Percentiles rank a stretch among this genome's conserved stretches.
These are phyloP conservation scores for Pinus tabuliformis DNA, from an alignment of 75 land plant species.

Conservation along the genomic window DNA sequence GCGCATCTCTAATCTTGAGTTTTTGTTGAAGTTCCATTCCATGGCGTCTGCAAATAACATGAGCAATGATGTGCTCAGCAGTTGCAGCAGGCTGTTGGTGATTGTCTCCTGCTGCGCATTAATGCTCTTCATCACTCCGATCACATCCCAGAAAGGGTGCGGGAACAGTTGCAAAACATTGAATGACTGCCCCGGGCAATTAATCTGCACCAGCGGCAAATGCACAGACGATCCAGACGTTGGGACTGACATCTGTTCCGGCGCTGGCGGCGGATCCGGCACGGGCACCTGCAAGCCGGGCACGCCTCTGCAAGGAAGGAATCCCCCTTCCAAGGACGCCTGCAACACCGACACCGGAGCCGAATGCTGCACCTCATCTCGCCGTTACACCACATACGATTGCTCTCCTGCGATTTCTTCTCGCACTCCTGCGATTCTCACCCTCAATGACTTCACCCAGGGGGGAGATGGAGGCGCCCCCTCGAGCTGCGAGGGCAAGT, in stretches of 20 bases:
- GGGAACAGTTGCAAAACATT: conserved; percentile 9
- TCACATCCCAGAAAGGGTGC: no score
- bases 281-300: neutral
- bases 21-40: no score
- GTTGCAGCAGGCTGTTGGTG: no score
- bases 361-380: neutral
- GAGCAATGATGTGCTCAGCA: no score
- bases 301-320: neutral
- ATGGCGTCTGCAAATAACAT: no score
- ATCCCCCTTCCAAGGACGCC: neutral
- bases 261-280: neutral
- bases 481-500: conserved; percentile 34
- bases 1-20: conserved; percentile 4
- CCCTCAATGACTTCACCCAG: conserved; percentile 29
- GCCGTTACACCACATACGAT: conserved; percentile 2
- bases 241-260: conserved; percentile 29
- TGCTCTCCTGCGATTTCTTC: conserved; percentile 31
- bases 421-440: conserved; percentile 19
- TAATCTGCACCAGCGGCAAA: conserved; percentile 27
- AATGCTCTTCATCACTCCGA: no score
- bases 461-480: conserved; percentile 36
- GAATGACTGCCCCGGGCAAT: conserved; percentile 25
- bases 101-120: no score
- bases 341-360: conserved; percentile 2
- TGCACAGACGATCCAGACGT: conserved; percentile 38